Conservation (phyloP, 176 grass and related monocot species). For the Hyparrhenia diplandra region DNA sequence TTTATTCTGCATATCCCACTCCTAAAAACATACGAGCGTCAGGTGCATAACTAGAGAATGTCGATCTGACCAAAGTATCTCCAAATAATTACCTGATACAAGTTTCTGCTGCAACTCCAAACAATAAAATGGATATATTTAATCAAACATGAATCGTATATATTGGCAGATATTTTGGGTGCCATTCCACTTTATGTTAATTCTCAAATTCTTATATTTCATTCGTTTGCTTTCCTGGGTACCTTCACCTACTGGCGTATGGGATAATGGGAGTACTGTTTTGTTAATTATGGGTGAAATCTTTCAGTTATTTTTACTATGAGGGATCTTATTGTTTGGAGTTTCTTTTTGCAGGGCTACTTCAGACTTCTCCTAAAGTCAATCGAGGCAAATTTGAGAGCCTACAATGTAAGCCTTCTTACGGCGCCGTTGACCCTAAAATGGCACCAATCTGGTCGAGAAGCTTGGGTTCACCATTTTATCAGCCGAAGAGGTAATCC, state of each 20-base stretch:
- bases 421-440: slow-evolving; percentile 46
- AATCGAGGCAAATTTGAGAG: slow-evolving; percentile 49
- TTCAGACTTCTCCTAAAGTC: slow-evolving; percentile 53
- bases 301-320: not conserved
- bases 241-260: not conserved
- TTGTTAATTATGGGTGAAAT: not conserved
- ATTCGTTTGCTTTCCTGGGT: not conserved
- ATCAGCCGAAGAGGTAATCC: slow-evolving; percentile 50
- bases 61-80: not conserved
- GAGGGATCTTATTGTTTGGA: not conserved
- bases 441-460: slow-evolving; percentile 63
- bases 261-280: not conserved
- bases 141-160: not conserved
- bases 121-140: slow-evolving; percentile 3
- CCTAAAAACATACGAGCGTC: not conserved
- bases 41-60: not conserved
- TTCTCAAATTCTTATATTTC: not conserved
- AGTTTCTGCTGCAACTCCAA: not conserved
- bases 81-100: not conserved
- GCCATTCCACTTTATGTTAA: not conserved
- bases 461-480: slow-evolving; percentile 71
- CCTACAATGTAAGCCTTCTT: slow-evolving; percentile 43
- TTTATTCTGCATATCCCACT: slow-evolving; percentile 7
- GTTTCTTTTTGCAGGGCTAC: slow-evolving; percentile 54
- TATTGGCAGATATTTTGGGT: not conserved